Base-by-base conservation (phyloP, 2,329 filamentous ascomycete genomes). In the Metarhizium sp. region DNA sequence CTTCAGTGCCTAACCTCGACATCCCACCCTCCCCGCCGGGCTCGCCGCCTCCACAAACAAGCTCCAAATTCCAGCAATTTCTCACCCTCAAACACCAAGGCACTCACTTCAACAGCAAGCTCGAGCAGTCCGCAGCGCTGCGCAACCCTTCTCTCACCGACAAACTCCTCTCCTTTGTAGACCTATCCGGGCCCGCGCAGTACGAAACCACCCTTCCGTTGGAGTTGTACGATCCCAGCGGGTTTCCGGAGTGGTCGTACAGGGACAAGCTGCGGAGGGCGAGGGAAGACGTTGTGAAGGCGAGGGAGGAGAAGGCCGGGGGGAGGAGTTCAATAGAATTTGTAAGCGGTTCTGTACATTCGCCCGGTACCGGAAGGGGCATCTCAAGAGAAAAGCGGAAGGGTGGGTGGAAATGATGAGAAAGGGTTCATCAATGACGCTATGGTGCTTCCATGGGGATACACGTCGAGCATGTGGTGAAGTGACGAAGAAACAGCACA, bases 81-180 rank as follows among this genome's bases (percentile, higher is more conserved):
- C 78, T 92, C 0, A 77, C 82, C 49, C 77, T 92, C n/a, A 94
- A 94, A 72, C 84, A 82, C 64, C 82, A 86, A 59, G 85, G 85
- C 4, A 77, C 85, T 16, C 89, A 94, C 70, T 92, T 92, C 76
- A 92, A 94, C 67, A 76, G 83, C 62, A 85, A 87, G 58, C 74
- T 94, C 8, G 81, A 86, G 40, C 77, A 78, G 56, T 87, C 85
- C 0, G 71, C 80, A 0, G 82, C 86, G 7, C 73, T 92, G 57
- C 80, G 81, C 52, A 92, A 92, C 65, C 89, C 89, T 2, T 81
- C 79, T 46, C 73, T 92, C 53, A 80, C 84, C 69, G 82, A 87
- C 59, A 90, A 88, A 70, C 75, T 92, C 55, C 77, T 90, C 73
- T 77, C 75, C 29, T 92, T 90, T 71, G 84, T 85, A 8, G 73